Base-by-base conservation (phyloP, 163 green algal species). In the Scenedesmus sp. region DNA sequence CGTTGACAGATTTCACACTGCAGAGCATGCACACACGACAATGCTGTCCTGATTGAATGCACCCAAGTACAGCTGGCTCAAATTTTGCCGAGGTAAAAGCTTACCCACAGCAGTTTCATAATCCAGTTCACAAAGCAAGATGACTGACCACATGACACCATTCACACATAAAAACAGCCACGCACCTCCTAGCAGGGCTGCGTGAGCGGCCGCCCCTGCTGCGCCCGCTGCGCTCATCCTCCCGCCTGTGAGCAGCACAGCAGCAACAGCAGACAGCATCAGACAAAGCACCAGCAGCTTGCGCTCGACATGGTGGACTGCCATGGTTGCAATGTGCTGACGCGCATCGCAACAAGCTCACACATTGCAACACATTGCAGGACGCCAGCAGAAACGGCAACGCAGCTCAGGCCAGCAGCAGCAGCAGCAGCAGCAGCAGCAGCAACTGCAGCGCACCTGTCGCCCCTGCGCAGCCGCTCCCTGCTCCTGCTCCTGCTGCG, bases 401-500 rank as follows among this genome's bases (percentile, higher is more conserved):
- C 34, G 34, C 34, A 46, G 34, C 34, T 46, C 34, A 46, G 34
- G 34, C 34, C n/a, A 34, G 66, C 66, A 74, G 5, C 66, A 18
- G 26, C 74, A 83, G 4, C 3, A 83, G 74, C 73, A 83, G 2
- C 26, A 57, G 26, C 74, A 83, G 26, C 26, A 57, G 74, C 23
- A 12, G 12, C 73, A 54, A 13, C 73, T 52, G 73, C 3, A 4
- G 34, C 55, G 1, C 54, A 59, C 85, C 85, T 55, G 26, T 67
- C 88, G 1, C 62, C 56, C 55, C 57, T 57, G 55, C 83, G 46
- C 10, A 67, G 20, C 56, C 83, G n/a, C 56, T 70, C 54, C 83
- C 54, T 88, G 83, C 83, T 73, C 55, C 20, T 62, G 62, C 79
- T 88, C 20, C 79, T 62, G 34, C 74, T 88, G 34, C 57, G 77